Evolutionary conservation across 495 filamentous ascomycete genomes (phyloP).

Genomic region (Aspergillus sclerotiicarbonarius): DNA sequence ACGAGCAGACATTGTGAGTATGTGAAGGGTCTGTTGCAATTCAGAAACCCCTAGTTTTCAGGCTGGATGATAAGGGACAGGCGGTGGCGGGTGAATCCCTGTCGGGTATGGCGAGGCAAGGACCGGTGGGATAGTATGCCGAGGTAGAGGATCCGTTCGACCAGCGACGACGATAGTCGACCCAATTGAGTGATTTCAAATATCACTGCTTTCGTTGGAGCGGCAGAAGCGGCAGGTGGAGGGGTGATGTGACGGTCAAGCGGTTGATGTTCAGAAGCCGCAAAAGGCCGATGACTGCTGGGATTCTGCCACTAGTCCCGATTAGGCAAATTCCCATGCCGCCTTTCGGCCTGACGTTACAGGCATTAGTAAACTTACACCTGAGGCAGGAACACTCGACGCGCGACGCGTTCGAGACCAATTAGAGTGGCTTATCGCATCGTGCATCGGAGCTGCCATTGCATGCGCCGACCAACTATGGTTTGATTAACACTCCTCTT

Average conservation of each 20-base stretch:
- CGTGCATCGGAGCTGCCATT: slow-evolving; percentile 8
- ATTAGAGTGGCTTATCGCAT: slow-evolving; percentile 22
- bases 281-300: slow-evolving; percentile 39
- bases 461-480: neutral
- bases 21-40: slow-evolving; percentile 12
- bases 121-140: slow-evolving; percentile 5
- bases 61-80: slow-evolving; percentile 15
- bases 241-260: slow-evolving; percentile 35
- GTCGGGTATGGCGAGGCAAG: slow-evolving; percentile 13
- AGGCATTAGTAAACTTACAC: slow-evolving; percentile 19
- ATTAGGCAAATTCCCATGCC: slow-evolving; percentile 31
- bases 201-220: slow-evolving; percentile 22
- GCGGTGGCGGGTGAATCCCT: slow-evolving; percentile 23
- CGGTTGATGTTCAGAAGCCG: slow-evolving; percentile 48
- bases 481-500: neutral
- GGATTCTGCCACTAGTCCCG: slow-evolving; percentile 36
- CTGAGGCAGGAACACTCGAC: slow-evolving; percentile 32
- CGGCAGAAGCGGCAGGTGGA: slow-evolving; percentile 27
- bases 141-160: slow-evolving; percentile 14
- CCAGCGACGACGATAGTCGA: slow-evolving; percentile 14
- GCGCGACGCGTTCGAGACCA: slow-evolving; percentile 36
- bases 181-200: slow-evolving; percentile 25
- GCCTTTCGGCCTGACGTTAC: slow-evolving; percentile 25
- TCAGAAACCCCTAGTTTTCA: slow-evolving; percentile 11
- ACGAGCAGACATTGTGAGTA: slow-evolving; percentile 42